These are phyloP conservation scores for Phytophthora hybrid DNA, from an alignment of 352 stramenopile species.

Conservation along the genomic window DNA sequence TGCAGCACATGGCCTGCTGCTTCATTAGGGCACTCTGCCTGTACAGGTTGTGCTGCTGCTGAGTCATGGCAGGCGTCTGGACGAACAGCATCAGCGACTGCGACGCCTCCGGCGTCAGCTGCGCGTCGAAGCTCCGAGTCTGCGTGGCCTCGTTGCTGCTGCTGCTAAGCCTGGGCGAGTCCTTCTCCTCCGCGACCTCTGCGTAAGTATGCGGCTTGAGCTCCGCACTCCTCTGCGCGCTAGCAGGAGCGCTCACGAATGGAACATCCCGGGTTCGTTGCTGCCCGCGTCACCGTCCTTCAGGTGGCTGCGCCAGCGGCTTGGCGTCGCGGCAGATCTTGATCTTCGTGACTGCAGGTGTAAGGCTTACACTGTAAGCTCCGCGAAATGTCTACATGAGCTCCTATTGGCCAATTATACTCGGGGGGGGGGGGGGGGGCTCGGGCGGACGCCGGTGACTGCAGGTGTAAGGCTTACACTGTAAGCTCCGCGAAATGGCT, in stretches of 20 bases:
- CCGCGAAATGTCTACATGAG: conserved; percentile 23
- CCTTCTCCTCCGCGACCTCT: conserved; percentile 24
- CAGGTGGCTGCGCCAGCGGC: conserved; percentile 41
- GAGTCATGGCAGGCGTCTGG: conserved; percentile 23
- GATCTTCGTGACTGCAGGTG: not conserved
- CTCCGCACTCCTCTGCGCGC: conserved; percentile 22
- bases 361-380: no score
- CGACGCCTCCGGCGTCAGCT: not conserved
- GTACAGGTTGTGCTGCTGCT: conserved; percentile 66
- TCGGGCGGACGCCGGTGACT: no score
- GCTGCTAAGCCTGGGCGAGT: conserved; percentile 35
- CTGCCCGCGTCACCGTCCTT: conserved; percentile 34
- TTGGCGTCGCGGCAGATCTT: conserved; percentile 84
- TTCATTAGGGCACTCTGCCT: conserved; percentile 77
- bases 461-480: no score
- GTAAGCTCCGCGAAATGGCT: conserved; percentile 38
- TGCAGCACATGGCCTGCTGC: conserved; percentile 79
- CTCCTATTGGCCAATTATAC: no score
- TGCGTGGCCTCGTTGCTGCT: conserved; percentile 1
- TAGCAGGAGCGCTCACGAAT: conserved; percentile 60
- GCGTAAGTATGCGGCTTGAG: conserved; percentile 8
- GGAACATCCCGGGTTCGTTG: conserved; percentile 68
- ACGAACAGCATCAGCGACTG: conserved; percentile 19
- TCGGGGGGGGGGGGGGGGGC: no score
- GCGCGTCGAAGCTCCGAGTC: conserved; percentile 18